These are phyloP conservation scores for Picea abies DNA, from an alignment of 83 land plant genomes.

Conservation along the genomic window DNA sequence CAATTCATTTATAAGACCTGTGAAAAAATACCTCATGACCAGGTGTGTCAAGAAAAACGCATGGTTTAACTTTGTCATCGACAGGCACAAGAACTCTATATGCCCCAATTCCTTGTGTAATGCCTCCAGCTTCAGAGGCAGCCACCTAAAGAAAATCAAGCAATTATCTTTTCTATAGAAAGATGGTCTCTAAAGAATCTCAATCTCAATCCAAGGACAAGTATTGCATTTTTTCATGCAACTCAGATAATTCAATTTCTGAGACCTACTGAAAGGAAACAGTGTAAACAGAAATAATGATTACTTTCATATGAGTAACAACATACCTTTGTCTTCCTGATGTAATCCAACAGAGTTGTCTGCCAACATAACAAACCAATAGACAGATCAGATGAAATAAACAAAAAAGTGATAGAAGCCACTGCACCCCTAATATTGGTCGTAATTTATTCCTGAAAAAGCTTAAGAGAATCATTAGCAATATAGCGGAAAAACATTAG, in stretches of 20 bases:
- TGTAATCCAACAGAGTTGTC: constrained; percentile 95
- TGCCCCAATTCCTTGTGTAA: constrained; percentile 99
- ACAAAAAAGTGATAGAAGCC: constrained; percentile 3
- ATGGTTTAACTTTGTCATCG: constrained; percentile 73
- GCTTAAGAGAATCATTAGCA: background rate
- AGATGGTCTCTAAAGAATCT: constrained; percentile 1
- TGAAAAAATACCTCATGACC: constrained; percentile 87
- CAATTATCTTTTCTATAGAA: background rate
- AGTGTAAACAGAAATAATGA: constrained; percentile 10
- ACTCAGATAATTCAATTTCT: background rate
- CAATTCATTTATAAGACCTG: background rate
- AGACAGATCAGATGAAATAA: constrained; percentile 20
- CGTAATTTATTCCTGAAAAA: too few relatives aligned
- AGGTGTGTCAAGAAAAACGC: constrained; percentile 99
- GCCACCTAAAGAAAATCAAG: constrained; percentile 57
- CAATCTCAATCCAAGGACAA: constrained; percentile 1
- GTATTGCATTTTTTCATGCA: background rate
- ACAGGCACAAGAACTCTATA: constrained; percentile 83
- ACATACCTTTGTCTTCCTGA: constrained; percentile 93
- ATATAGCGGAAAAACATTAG: background rate
- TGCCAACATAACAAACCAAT: constrained; percentile 34
- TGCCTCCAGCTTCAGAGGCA: constrained; percentile 98
- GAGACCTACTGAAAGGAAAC: background rate
- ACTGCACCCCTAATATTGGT: too few relatives aligned
- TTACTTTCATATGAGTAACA: background rate